phyloP scores from a whole-genome alignment of 2,329 filamentous ascomycete species.

The Aspergillus pseudonomiae region DNA sequence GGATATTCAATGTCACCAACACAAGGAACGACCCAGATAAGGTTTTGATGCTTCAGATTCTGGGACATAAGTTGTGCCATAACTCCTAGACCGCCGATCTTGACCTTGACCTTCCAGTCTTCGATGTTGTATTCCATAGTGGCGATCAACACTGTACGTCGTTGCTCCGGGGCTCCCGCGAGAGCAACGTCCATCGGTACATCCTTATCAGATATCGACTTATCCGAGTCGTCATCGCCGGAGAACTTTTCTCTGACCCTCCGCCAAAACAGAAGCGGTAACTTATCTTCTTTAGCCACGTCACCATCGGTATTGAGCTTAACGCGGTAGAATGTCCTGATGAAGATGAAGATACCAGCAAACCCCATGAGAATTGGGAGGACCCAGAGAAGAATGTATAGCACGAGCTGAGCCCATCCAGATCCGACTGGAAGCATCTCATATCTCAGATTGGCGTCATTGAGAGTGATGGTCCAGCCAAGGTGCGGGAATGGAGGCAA shows the following conservation, averaged over 20 bases:
- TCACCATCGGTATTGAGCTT: conserved; percentile 65
- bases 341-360: conserved; percentile 59
- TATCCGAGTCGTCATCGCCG: conserved; percentile 27
- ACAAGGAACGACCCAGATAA: conserved; percentile 66
- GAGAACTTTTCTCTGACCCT: conserved; percentile 35
- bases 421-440: conserved; percentile 57
- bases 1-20: conserved; percentile 69
- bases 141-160: conserved; percentile 64
- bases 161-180: conserved; percentile 30
- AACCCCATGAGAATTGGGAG: conserved; percentile 56
- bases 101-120: conserved; percentile 71
- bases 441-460: conserved; percentile 61
- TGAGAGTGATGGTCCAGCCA: conserved; percentile 58
- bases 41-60: conserved; percentile 64
- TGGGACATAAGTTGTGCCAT: conserved; percentile 74
- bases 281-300: conserved; percentile 50
- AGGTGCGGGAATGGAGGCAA: conserved; percentile 58
- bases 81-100: conserved; percentile 70
- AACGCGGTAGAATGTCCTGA: conserved; percentile 64
- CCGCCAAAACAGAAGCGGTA: conserved; percentile 40
- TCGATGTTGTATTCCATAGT: conserved; percentile 75
- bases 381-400: conserved; percentile 58
- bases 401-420: conserved; percentile 55
- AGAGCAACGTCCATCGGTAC: conserved; percentile 39
- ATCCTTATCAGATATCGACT: conserved; percentile 36